A percentile compares a stretch with the other conserved stretches of the same genome.
Conservation (phyloP, 1,139 yeast species). For the Pichia sp. region DNA sequence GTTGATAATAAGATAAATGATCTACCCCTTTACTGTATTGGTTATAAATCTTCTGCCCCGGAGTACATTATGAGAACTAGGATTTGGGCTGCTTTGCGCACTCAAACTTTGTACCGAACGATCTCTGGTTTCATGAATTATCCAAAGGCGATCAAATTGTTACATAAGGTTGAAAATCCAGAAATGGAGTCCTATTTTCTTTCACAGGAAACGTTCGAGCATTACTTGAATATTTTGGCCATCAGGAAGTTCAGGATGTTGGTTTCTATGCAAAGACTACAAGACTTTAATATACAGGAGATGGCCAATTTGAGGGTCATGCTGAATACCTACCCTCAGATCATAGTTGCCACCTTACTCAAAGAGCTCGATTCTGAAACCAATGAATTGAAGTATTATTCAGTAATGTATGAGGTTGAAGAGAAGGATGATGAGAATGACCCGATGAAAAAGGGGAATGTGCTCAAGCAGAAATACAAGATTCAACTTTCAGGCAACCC, state of each 20-base stretch:
- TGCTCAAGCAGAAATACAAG: conserved; percentile 42
- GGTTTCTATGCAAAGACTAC: conserved; percentile 69
- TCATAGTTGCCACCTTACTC: conserved; percentile 54
- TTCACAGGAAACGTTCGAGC: conserved; percentile 22
- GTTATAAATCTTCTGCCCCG: conserved; percentile 99
- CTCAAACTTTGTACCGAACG: conserved; percentile 97
- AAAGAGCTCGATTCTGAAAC: conserved; percentile 16
- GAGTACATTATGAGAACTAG: conserved; percentile 97
- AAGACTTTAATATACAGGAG: conserved; percentile 45
- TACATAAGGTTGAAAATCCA: conserved; percentile 59
- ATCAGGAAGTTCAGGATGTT: conserved; percentile 59
- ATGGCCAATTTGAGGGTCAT: conserved; percentile 47
- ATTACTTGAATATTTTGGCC: conserved; percentile 36
- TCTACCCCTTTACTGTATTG: conserved; percentile 67
- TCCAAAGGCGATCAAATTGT: conserved; percentile 74
- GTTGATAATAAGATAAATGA: conserved; percentile 41
- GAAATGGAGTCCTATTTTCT: conserved; percentile 35
- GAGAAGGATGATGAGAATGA: conserved; percentile 32
- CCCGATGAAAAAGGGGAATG: conserved; percentile 28
- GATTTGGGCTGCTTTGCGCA: conserved; percentile 98
- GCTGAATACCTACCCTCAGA: conserved; percentile 52
- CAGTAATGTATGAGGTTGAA: conserved; percentile 41
- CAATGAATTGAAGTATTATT: conserved; percentile 35
- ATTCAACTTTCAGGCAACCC: conserved; percentile 77
- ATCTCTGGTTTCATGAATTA: conserved; percentile 99